Evolutionary conservation across 179 eudicot genomes (phyloP).

Genomic region (Vitellaria paradoxa): DNA sequence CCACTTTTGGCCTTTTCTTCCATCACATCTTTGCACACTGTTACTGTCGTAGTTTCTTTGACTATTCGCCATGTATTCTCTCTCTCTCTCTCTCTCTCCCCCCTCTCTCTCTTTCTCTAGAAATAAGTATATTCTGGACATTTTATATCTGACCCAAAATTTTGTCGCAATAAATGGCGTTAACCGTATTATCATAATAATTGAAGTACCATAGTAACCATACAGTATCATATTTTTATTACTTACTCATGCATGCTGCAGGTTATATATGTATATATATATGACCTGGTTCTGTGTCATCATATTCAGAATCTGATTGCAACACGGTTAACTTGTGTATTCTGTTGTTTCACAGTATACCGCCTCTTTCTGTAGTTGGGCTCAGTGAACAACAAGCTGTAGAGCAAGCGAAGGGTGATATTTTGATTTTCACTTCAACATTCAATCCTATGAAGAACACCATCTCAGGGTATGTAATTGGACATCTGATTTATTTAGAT

Average conservation of each 20-base stretch:
- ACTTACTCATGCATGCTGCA: neutral
- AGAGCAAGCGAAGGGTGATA: conserved; percentile 83
- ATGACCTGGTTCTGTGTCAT: neutral
- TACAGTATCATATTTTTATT: neutral
- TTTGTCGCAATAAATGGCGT: neutral
- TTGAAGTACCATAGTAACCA: neutral
- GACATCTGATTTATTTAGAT: neutral
- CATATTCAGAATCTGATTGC: neutral
- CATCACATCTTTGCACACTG: neutral
- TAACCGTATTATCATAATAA: neutral
- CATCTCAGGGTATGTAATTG: conserved; percentile 69
- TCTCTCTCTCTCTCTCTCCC: too few relatives aligned
- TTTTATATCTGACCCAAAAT: neutral
- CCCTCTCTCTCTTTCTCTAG: too few relatives aligned
- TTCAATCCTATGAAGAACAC: conserved; percentile 97
- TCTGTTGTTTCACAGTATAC: conserved; percentile 64
- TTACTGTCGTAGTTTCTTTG: neutral
- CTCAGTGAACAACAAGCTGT: conserved; percentile 92
- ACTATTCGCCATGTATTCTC: neutral
- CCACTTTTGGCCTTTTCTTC: neutral
- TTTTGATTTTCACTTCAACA: conserved; percentile 76
- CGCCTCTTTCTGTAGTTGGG: conserved; percentile 94
- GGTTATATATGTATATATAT: neutral
- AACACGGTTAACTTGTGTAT: neutral
- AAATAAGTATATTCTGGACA: too few relatives aligned